A percentile compares a stretch with the other conserved stretches of the same genome.
Evolutionary conservation across 108 stramenopile genomes (phyloP).

Genomic region (Thalassiosira profunda): DNA sequence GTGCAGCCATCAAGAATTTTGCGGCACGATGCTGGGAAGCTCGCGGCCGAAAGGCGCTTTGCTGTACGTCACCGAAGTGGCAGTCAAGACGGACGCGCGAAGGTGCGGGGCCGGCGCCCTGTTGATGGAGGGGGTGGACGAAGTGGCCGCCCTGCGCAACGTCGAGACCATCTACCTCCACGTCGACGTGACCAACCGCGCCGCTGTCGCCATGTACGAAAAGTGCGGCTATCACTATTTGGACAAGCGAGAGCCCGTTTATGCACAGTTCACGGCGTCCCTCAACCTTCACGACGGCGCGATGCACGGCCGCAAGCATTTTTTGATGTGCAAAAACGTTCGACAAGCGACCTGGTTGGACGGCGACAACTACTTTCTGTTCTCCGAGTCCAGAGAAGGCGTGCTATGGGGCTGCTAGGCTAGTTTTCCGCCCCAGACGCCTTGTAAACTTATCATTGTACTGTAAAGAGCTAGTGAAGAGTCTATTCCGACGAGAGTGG

Average conservation of each 20-base stretch:
- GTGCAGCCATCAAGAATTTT: constrained; percentile 86
- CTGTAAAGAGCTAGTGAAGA: too few species aligned
- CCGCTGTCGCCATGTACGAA: constrained; percentile 69
- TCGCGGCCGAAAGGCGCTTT: constrained; percentile 57
- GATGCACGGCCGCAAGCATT: constrained; percentile 69
- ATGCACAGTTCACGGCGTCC: constrained; percentile 78
- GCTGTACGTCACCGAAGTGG: constrained; percentile 89
- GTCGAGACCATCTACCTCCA: constrained; percentile 86
- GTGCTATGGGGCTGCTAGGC: too few species aligned
- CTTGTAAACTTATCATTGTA: too few species aligned
- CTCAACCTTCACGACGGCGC: constrained; percentile 86
- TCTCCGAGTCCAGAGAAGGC: too few species aligned
- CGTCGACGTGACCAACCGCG: constrained; percentile 78
- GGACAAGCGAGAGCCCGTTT: constrained; percentile 54
- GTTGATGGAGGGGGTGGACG: constrained; percentile 62
- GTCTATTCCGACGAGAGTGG: too few species aligned
- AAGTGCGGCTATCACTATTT: constrained; percentile 63
- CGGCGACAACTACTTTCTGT: too few species aligned
- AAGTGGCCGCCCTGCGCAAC: constrained; percentile 63
- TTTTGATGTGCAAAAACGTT: constrained; percentile 67
- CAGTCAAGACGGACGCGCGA: constrained; percentile 60
- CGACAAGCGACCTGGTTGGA: constrained; percentile 60
- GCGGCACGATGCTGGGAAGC: constrained; percentile 65
- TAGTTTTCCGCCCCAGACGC: too few species aligned
- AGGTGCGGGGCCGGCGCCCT: constrained; percentile 71